Base-by-base conservation (phyloP, 768 basidiomycete genomes). In the Lactifluus subvellereus region DNA sequence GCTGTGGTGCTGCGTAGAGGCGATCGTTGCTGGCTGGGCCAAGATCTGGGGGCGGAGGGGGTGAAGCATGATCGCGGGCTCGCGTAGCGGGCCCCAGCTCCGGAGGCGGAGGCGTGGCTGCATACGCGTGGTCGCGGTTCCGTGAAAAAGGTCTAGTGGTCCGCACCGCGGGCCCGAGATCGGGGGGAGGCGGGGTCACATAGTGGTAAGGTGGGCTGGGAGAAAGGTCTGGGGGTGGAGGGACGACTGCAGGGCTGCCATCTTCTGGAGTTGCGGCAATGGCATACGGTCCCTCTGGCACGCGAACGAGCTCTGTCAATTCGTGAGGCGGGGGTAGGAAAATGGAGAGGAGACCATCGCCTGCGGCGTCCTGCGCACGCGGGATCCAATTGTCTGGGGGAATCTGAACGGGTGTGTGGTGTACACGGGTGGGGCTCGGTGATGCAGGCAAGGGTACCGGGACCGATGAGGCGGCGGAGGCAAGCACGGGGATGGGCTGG, bases 341-440 rank as follows among this genome's bases (percentile, higher is more conserved):
- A 47, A 68, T 68, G 38, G 65, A 62, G 10, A 65, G 57, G 16
- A 35, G 61, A 32, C 67, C 67, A n/a, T 68, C 67, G 22, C 61
- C 61, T 3, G 38, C 22, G 11, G 58, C 20, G 20, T 66, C 62
- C 38, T 66, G 61, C 5, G 65, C 65, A 42, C 30, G 61, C 0
- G 67, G 67, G 14, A 68, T 68, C 65, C 65, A 68, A 43, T 59
- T 62, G 37, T 68, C 67, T 2, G 65, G 67, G 1, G 65, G 66
- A 6, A 62, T 60, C 48, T 60, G 65, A 40, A 66, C 43, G 13
- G 64, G 50, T 2, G 43, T 45, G 45, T 62, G 66, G 22, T n/a
- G 59, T 40, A 61, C 18, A 33, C 52, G 57, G 18, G 52, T 54
- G 32, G 45, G 47, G 27, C 27, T 60, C 11, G 63, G 54, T 4